phyloP scores from a whole-genome alignment of 1,284 basidiomycete genomes.

The Chalciporus sp. region DNA sequence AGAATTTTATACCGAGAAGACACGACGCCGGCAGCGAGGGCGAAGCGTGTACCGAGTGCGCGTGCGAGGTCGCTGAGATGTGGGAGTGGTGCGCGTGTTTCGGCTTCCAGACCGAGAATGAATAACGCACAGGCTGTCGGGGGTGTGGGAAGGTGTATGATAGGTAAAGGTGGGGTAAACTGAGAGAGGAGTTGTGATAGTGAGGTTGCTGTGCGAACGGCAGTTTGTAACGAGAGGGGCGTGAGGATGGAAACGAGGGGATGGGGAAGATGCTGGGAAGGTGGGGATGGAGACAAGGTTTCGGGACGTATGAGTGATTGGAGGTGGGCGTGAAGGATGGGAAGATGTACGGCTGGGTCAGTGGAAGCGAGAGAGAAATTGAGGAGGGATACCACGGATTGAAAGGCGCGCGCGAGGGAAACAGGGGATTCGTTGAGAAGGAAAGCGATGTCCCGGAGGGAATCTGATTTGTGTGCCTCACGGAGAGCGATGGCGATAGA shows the following conservation, averaged over 20 bases:
- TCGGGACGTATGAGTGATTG: constrained; percentile 39
- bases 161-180: constrained; percentile 40
- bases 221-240: constrained; percentile 45
- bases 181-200: constrained; percentile 56
- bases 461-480: constrained; percentile 65
- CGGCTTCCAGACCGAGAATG: constrained; percentile 72
- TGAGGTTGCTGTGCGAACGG: constrained; percentile 55
- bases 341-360: constrained; percentile 45
- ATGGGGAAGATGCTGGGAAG: constrained; percentile 35
- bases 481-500: constrained; percentile 67
- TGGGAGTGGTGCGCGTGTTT: constrained; percentile 55
- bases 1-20: constrained; percentile 69
- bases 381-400: constrained; percentile 50
- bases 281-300: constrained; percentile 26
- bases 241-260: constrained; percentile 43
- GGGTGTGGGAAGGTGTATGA: constrained; percentile 41
- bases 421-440: constrained; percentile 56
- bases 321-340: constrained; percentile 50
- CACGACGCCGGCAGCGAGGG: constrained; percentile 53
- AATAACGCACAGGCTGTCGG: constrained; percentile 69
- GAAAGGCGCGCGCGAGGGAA: constrained; percentile 57
- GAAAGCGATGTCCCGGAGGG: constrained; percentile 65
- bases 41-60: constrained; percentile 52
- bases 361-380: constrained; percentile 27
- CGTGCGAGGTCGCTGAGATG: constrained; percentile 56